Evolutionary conservation across 495 filamentous ascomycete species (phyloP), one percentile per base, ranked within the genome.

Genomic region (Talaromyces liani): DNA sequence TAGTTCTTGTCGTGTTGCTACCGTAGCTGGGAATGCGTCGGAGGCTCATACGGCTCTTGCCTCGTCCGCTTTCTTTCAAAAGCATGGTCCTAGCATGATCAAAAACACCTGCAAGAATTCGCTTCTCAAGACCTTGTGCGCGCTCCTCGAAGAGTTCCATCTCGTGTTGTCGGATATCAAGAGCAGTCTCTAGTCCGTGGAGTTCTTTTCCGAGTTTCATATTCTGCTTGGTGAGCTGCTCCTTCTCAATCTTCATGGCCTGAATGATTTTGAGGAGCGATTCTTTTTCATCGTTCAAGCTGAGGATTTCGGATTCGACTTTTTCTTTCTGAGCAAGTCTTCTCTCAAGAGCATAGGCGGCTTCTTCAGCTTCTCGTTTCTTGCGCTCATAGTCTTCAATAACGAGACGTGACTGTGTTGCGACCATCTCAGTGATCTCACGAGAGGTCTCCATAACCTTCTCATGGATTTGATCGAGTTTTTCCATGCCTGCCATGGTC

Each of bases 31-130:
- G 81, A 20, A 90, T 84, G n/a, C 91, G 83, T 72, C 91, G 92
- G 57, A 90, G 82, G 74, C 82, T 88, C 86, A 91, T 90, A 72
- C 75, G 64, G 77, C 72, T 68, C 66, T 68, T 53, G 62, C 73
- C 69, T 66, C 58, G 49, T 65, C 71, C 75, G 34, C 77, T 76
- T 18, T 82, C 78, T 16, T 85, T 84, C 63, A 95, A 85, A 49
- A 97, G 83, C 18, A 98, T 79, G 6, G 88, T 87, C 20, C 92
- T 88, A 34, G 94, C 96, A 69, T 97, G 93, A 69, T 98, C 92
- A 65, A 98, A 91, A 45, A 98, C 91, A 31, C 92, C 91, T 63
- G 98, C 93, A 31, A 98, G 77, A 64, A 98, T 96, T 9, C 93
- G 85, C 53, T 93, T 88, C 77, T 98, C 94, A 1, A 98, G 80